phyloP scores from a whole-genome alignment of 1,284 basidiomycete species.

The Rhodotorula sp. region DNA sequence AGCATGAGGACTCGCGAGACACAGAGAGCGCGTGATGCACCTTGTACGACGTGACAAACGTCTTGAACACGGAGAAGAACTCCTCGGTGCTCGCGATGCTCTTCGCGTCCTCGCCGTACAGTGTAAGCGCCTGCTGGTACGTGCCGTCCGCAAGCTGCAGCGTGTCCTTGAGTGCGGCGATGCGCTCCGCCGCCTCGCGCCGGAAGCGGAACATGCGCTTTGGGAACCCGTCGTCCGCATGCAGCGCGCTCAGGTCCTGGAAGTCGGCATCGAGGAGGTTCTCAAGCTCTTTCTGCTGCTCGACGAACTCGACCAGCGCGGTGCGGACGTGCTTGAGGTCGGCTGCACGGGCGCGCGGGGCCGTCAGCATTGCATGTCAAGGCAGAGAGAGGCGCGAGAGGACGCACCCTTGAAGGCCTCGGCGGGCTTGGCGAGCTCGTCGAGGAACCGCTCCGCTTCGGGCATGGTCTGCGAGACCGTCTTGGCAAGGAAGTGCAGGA shows the following conservation, averaged over 20 bases:
- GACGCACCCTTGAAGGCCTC: slow-evolving; percentile 84
- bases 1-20: neutral
- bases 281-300: slow-evolving; percentile 60
- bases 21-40: neutral
- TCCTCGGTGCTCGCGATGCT: slow-evolving; percentile 58
- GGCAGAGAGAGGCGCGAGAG: too few species aligned
- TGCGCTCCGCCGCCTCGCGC: slow-evolving; percentile 67
- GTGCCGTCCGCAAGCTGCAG: slow-evolving; percentile 77
- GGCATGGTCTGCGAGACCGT: slow-evolving; percentile 87
- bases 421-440: slow-evolving; percentile 84
- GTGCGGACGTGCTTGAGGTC: slow-evolving; percentile 30
- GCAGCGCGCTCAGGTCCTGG: slow-evolving; percentile 61
- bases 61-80: slow-evolving; percentile 94
- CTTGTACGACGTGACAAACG: slow-evolving; percentile 85
- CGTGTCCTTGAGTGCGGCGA: slow-evolving; percentile 80
- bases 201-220: slow-evolving; percentile 87
- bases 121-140: slow-evolving; percentile 78
- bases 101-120: slow-evolving; percentile 89
- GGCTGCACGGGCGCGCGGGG: slow-evolving; percentile 6
- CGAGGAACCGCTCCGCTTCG: slow-evolving; percentile 81
- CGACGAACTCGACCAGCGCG: slow-evolving; percentile 68
- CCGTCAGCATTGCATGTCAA: neutral
- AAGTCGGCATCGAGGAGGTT: slow-evolving; percentile 77
- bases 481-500: slow-evolving; percentile 91
- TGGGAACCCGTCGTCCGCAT: slow-evolving; percentile 69